Evolutionary conservation across 2,329 filamentous ascomycete species (phyloP).

Genomic region (Cordyceps tenuipes): DNA sequence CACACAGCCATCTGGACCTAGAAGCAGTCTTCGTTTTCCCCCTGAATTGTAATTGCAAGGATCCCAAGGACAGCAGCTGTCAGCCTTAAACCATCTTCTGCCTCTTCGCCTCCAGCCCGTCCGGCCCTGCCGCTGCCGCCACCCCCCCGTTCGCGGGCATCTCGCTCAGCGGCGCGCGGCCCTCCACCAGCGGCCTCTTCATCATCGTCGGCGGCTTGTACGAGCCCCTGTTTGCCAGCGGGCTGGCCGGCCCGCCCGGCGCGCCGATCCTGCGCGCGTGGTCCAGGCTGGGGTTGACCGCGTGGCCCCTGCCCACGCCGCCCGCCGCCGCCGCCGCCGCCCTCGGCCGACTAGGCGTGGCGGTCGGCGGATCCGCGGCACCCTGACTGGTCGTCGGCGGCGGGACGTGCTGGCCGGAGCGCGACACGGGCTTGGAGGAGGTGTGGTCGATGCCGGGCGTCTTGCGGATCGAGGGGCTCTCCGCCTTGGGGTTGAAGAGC

Average conservation of each 20-base stretch:
- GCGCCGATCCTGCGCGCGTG: slow-evolving; percentile 50
- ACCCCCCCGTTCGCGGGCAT: slow-evolving; percentile 35
- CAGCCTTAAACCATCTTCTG: slow-evolving; percentile 34
- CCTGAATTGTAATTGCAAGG: neutral
- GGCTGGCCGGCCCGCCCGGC: slow-evolving; percentile 45
- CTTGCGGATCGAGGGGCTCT: slow-evolving; percentile 80
- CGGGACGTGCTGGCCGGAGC: slow-evolving; percentile 44
- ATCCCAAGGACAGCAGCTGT: neutral
- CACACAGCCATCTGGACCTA: too few species aligned
- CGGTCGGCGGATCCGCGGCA: slow-evolving; percentile 11
- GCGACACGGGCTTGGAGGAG: slow-evolving; percentile 63
- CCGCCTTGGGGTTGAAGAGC: slow-evolving; percentile 63
- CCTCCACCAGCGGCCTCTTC: slow-evolving; percentile 38
- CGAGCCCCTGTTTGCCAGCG: slow-evolving; percentile 48
- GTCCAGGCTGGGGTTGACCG: slow-evolving; percentile 46
- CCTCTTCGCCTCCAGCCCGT: slow-evolving; percentile 40
- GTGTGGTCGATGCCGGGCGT: slow-evolving; percentile 81
- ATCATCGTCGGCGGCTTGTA: slow-evolving; percentile 54
- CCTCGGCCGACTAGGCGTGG: neutral
- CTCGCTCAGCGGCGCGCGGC: slow-evolving; percentile 35
- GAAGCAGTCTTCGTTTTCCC: neutral
- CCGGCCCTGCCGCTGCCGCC: slow-evolving; percentile 15
- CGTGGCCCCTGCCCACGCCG: slow-evolving; percentile 27
- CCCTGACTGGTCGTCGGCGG: slow-evolving; percentile 29
- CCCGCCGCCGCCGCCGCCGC: neutral